These are phyloP conservation scores for Teratosphaeria destructans DNA, from an alignment of 2,329 filamentous ascomycete species.

Conservation along the genomic window DNA sequence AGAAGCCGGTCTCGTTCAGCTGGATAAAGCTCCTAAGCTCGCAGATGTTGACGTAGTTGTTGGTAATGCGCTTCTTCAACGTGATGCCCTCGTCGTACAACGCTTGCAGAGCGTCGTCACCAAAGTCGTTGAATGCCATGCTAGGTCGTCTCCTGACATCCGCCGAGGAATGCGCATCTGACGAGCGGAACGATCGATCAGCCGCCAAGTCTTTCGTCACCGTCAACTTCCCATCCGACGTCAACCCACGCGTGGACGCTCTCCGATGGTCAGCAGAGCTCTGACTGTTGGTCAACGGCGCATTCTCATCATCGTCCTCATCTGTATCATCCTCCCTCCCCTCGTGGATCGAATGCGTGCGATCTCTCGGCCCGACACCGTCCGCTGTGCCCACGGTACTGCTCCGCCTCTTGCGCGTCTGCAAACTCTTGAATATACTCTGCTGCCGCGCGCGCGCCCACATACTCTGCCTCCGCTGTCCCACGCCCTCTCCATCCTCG, in stretches of 20 bases:
- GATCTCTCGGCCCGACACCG: conserved; percentile 27
- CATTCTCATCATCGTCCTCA: conserved; percentile 50
- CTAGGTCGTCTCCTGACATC: conserved; percentile 52
- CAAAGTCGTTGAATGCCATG: conserved; percentile 63
- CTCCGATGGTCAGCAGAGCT: not conserved
- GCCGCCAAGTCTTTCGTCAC: not conserved
- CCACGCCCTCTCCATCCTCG: conserved; percentile 18
- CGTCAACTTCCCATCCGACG: not conserved
- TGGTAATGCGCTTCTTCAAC: conserved; percentile 82
- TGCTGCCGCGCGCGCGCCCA: conserved; percentile 24
- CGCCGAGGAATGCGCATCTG: conserved; percentile 12
- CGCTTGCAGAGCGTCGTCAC: conserved; percentile 62
- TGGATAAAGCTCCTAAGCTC: conserved; percentile 94
- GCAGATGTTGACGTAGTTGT: conserved; percentile 82
- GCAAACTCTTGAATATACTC: conserved; percentile 45
- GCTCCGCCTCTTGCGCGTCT: conserved; percentile 19
- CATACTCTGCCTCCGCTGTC: conserved; percentile 19
- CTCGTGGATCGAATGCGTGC: conserved; percentile 41
- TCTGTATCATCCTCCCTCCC: conserved; percentile 46
- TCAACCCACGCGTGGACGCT: not conserved
- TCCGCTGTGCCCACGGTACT: conserved; percentile 32
- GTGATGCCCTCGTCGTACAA: conserved; percentile 66
- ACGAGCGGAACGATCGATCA: not conserved
- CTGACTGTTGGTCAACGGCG: not conserved
- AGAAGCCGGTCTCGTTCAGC: conserved; percentile 91